Evolutionary conservation across 2,329 filamentous ascomycete genomes (phyloP), one percentile per base, ranked within the genome.

Genomic region (Exophiala sp.): DNA sequence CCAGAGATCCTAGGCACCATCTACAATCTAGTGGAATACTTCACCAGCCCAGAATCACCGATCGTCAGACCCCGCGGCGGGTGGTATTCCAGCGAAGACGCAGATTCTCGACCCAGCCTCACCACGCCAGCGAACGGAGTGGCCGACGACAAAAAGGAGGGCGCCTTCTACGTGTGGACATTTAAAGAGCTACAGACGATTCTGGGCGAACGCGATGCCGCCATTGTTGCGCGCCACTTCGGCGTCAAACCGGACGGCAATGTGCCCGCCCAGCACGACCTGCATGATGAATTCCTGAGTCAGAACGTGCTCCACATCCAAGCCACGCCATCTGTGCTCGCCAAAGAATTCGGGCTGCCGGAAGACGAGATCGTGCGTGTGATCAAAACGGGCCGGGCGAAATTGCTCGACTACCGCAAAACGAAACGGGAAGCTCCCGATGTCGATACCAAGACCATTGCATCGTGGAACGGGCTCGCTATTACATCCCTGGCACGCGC

Each of bases 151-250:
- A 89, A 90, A 73, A 80, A 86, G 27, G 90, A 97, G 68, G 93
- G 93, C 0, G 91, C 90, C 0, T 97, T 88, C 65, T 96, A 97
- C 62, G 80, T 96, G 2, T 98, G 91, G 91, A 95, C 90, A 0
- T 73, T 85, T 44, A 85, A 88, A 44, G 90, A 97, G 64, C 85
- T 97, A 52, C 83, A 89, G 53, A 78, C 81, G 9, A 80, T 94
- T 2, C 75, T 96, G 1, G 81, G 81, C 1, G 54, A 78, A 2
- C 76, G 82, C 34, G 81, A 86, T 51, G 83, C 83, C 18, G 79
- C 83, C 2, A 79, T 95, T 13, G 82, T 87, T 23, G 87, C 88
- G 1, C 81, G 81, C 3, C 88, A 95, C 67, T 97, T 88, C 81
- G 86, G 87, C 52, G 84, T 96, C 11, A 78, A 80, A 24, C 77